phyloP scores from a whole-genome alignment of 2,329 filamentous ascomycete species.

The Blastomyces percursus region DNA sequence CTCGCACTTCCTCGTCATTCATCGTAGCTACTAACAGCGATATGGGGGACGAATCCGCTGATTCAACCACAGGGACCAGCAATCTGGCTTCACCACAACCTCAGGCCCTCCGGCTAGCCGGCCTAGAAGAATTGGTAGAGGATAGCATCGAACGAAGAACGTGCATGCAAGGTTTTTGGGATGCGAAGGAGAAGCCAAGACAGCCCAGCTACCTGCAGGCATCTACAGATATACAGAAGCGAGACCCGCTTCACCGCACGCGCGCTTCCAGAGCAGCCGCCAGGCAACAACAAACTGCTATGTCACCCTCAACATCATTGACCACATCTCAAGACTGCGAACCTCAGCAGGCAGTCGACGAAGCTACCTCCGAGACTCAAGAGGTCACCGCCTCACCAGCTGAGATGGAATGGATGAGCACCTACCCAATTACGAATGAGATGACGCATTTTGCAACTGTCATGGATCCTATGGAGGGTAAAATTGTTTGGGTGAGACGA shows the following conservation, averaged over 20 bases:
- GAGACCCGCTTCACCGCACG: background rate
- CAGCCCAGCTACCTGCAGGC: background rate
- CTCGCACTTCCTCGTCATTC: slow-evolving; percentile 40
- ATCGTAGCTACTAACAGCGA: slow-evolving; percentile 50
- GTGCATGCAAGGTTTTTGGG: slow-evolving; percentile 33
- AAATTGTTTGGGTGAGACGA: slow-evolving; percentile 37
- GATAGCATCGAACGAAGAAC: slow-evolving; percentile 26
- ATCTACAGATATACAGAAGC: background rate
- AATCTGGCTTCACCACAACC: slow-evolving; percentile 15
- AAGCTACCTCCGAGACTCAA: slow-evolving; percentile 5
- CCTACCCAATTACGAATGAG: slow-evolving; percentile 46
- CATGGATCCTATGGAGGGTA: slow-evolving; percentile 44
- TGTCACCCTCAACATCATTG: background rate
- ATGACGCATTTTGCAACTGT: slow-evolving; percentile 48
- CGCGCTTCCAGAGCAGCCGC: background rate
- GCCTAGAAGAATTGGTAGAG: slow-evolving; percentile 22
- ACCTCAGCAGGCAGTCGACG: background rate
- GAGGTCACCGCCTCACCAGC: slow-evolving; percentile 20
- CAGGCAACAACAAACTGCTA: background rate
- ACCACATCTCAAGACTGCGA: background rate
- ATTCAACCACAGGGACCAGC: slow-evolving; percentile 14
- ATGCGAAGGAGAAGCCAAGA: slow-evolving; percentile 16
- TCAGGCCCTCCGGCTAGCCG: slow-evolving; percentile 12
- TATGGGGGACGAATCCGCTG: slow-evolving; percentile 14
- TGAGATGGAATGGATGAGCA: slow-evolving; percentile 38